Percentiles rank a stretch among this genome's conserved stretches.
These are phyloP conservation scores for Lactifluus rugatus DNA, from an alignment of 768 basidiomycete species.

Conservation along the genomic window DNA sequence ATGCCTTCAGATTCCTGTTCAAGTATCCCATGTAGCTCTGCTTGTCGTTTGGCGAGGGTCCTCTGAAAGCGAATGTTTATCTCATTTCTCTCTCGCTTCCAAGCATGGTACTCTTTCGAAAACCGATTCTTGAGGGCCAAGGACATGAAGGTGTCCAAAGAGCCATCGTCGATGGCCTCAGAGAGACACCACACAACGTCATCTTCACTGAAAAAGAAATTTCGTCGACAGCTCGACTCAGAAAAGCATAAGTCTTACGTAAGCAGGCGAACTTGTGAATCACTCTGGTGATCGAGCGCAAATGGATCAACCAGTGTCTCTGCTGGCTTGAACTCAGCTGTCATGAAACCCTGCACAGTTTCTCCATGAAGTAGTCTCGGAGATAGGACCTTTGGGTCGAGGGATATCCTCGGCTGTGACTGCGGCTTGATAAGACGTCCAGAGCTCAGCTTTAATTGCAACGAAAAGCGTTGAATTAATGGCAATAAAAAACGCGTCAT, in stretches of 20 bases:
- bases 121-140: neutral
- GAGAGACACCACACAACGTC: conserved; percentile 8
- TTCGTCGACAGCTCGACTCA: neutral
- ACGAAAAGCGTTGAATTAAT: neutral
- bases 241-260: neutral
- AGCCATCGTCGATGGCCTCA: conserved; percentile 4
- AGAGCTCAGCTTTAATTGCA: neutral
- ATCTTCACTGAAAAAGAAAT: neutral
- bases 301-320: neutral
- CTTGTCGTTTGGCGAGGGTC: neutral
- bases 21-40: neutral
- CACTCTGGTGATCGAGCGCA: neutral
- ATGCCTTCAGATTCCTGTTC: neutral
- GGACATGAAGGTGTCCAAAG: conserved; percentile 1
- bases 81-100: neutral
- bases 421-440: neutral
- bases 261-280: neutral
- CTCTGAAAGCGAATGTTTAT: neutral
- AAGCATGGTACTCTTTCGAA: neutral
- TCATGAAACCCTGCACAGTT: neutral
- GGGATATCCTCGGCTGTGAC: neutral
- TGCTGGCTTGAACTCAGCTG: neutral
- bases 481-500: neutral
- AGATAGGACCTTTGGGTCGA: neutral
- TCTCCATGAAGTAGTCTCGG: neutral